phyloP scores from a whole-genome alignment of 768 basidiomycete species.

The Tricholoma sp. region DNA sequence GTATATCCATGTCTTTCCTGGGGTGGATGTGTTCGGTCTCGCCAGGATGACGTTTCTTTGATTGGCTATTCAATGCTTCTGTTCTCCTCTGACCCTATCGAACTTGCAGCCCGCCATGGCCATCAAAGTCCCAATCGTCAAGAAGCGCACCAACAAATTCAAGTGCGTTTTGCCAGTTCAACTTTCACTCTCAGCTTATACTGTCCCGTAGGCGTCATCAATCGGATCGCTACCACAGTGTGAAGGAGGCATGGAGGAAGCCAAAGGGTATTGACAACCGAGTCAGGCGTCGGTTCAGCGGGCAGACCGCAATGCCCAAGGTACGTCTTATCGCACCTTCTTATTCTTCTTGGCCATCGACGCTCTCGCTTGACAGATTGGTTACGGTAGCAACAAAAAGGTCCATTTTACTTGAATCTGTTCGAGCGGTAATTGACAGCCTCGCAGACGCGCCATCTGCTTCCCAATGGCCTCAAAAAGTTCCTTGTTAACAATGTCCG shows the following conservation, averaged over 20 bases:
- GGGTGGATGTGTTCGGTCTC: constrained; percentile 14
- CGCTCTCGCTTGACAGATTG: constrained; percentile 44
- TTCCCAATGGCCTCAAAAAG: constrained; percentile 95
- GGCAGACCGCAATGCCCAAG: constrained; percentile 95
- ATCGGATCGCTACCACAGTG: constrained; percentile 94
- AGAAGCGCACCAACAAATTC: constrained; percentile 97
- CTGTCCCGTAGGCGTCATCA: constrained; percentile 78
- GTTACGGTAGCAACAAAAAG: constrained; percentile 89
- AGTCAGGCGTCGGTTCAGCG: constrained; percentile 92
- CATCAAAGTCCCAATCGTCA: constrained; percentile 66
- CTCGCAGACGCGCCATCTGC: constrained; percentile 81
- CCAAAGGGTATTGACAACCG: constrained; percentile 99
- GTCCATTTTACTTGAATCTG: constrained; percentile 25
- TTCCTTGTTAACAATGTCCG: constrained; percentile 91
- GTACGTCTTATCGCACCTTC: constrained; percentile 30
- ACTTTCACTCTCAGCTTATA: constrained; percentile 3
- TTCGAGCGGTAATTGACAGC: neutral
- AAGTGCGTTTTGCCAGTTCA: constrained; percentile 55
- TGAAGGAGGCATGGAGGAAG: constrained; percentile 99
- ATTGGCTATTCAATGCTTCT: constrained; percentile 3
- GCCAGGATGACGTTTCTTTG: constrained; percentile 30
- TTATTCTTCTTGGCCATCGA: neutral
- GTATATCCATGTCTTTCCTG: neutral
- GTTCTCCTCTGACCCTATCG: constrained; percentile 16
- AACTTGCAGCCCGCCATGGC: constrained; percentile 38